Conservation (phyloP, 306 rosid species). For the Alnus rubra region DNA sequence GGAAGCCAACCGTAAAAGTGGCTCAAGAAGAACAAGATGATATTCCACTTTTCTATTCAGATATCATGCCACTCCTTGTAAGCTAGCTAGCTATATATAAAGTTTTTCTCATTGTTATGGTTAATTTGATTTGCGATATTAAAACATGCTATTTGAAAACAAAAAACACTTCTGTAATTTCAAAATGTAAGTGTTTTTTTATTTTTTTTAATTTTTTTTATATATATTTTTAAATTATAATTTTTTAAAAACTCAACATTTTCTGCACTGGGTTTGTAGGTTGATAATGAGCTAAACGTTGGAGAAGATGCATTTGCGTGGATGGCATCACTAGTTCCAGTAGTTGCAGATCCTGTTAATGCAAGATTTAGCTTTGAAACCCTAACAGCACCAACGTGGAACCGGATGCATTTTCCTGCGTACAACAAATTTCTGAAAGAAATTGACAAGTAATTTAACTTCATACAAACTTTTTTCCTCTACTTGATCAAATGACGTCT, state of each 20-base stretch:
- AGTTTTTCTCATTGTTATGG: not conserved
- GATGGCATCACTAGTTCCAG: slow-evolving; percentile 73
- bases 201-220: slow-evolving; percentile 6
- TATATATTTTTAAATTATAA: too few species aligned
- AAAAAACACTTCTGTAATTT: too few species aligned
- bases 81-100: slow-evolving; percentile 13
- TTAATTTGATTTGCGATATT: too few species aligned
- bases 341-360: slow-evolving; percentile 72
- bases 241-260: too few species aligned
- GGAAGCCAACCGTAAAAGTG: slow-evolving; percentile 22
- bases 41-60: slow-evolving; percentile 83
- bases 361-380: slow-evolving; percentile 82
- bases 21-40: slow-evolving; percentile 58
- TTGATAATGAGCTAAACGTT: slow-evolving; percentile 55
- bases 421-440: slow-evolving; percentile 73
- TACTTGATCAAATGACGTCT: not conserved
- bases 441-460: slow-evolving; percentile 56
- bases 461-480: not conserved
- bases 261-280: slow-evolving; percentile 38
- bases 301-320: slow-evolving; percentile 96
- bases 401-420: slow-evolving; percentile 81
- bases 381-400: slow-evolving; percentile 73
- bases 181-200: not conserved
- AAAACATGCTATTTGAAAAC: too few species aligned
- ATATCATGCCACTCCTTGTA: slow-evolving; percentile 91